Evolutionary conservation across 805 yeast species (phyloP), one percentile per base, ranked within the genome.

Genomic region (Diddensiella transvaalensis): DNA sequence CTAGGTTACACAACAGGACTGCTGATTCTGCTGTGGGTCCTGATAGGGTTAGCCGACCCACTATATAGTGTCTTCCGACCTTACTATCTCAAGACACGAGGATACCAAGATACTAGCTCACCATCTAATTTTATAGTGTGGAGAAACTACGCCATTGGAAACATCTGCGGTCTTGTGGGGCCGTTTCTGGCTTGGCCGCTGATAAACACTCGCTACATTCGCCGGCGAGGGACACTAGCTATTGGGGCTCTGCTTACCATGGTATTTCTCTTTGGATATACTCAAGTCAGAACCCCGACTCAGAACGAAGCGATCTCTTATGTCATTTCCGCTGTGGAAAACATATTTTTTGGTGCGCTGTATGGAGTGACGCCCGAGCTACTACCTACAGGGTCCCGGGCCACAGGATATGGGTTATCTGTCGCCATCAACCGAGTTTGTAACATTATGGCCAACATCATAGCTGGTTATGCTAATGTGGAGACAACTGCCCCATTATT

Each of bases 241-340:
- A 63, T 70, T 30, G 80, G 85, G 21, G 73, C 80, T 4, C 22
- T 80, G 2, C 59, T 78, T 29, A 70, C 82, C 0, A 82, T 82
- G 67, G 77, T 79, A 2, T 71, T 82, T 40, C 61, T 82, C 49
- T 80, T 80, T 57, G 81, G 80, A 40, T 80, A 82, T 53, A 82
- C 87, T 11, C 77, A 82, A 2, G 82, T 81, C 10, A 73, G 75
- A 60, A 73, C 81, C 0, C 68, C 77, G 40, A 66, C 74, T 3
- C 79, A 76, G 67, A 79, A 78, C 56, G 77, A 79, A 46, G 76
- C 70, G 8, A 61, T 73, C 26, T 61, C 70, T 15, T 66, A 72
- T 10, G 71, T 72, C 24, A 54, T 55, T 22, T 46, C 46, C 24
- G 52, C 53, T 3, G 58, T 53, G 21, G 50, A 47, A 33, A 58